phyloP scores from a whole-genome alignment of 768 basidiomycete species.

The Panus rudis region DNA sequence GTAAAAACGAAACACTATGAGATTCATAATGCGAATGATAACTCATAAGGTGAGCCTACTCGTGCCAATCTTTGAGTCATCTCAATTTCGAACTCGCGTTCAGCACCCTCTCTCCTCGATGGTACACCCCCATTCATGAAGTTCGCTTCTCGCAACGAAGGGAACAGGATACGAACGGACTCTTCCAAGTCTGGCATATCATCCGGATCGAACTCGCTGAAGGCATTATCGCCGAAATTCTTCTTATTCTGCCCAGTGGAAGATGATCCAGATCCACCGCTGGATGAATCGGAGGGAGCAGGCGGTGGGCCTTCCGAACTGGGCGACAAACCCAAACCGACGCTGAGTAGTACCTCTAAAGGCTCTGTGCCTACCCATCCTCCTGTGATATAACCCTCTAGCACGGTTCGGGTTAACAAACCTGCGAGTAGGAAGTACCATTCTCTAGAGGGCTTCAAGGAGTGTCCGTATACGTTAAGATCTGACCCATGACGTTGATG shows the following conservation, averaged over 20 bases:
- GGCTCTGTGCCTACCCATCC: conserved; percentile 73
- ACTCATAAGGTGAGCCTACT: too few relatives aligned
- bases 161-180: conserved; percentile 65
- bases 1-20: not conserved
- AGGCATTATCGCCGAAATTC: conserved; percentile 26
- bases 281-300: not conserved
- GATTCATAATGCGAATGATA: conserved; percentile 4
- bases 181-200: conserved; percentile 64
- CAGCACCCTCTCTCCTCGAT: conserved; percentile 39
- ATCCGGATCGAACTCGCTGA: conserved; percentile 65
- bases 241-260: not conserved
- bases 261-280: not conserved
- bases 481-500: too few relatives aligned
- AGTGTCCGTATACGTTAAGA: conserved; percentile 22
- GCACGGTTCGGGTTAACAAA: conserved; percentile 71
- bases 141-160: conserved; percentile 28
- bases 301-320: too few relatives aligned
- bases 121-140: conserved; percentile 26
- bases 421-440: conserved; percentile 81
- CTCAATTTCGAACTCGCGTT: conserved; percentile 67
- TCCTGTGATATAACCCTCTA: conserved; percentile 79
- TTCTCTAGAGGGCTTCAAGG: conserved; percentile 60
- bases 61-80: conserved; percentile 66
- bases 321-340: conserved; percentile 50
- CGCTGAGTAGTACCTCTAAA: conserved; percentile 62